Base-by-base conservation (phyloP, 2,329 filamentous ascomycete species). In the Phoma sp. region DNA sequence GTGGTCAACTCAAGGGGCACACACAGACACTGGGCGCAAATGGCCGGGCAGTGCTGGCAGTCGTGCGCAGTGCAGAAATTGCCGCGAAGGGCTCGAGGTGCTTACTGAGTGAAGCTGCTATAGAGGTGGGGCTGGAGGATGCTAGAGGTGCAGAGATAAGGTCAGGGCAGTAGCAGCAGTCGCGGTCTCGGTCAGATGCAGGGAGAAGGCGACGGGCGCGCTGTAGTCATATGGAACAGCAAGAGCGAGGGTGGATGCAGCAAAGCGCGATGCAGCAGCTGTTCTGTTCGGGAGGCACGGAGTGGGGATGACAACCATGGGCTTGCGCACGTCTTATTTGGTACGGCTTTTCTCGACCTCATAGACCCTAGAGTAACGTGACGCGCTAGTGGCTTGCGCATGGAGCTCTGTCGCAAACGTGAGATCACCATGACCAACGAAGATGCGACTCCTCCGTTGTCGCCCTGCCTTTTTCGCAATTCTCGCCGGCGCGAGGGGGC, bases 191-290 rank as follows among this genome's bases (percentile, higher is more conserved):
- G 27, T 32, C 51, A 49, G 52, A 44, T 10, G 14, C 9, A 10
- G 14, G 40, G 25, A 43, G 33, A 39, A 23, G 40, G 45, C 52
- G 53, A 42, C 52, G 47, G 49, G 49, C 35, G 49, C 58, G 39
- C 46, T 39, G 57, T 49, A 53, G 59, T 48, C 50, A 54, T 52
- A 52, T 50, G 48, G 48, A 13, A 42, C n/a, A 22, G 40, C 58
- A 61, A 58, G 58, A 55, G 57, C 30, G 47, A 43, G 22, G 55
- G 56, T 44, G 51, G 47, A 42, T 53, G 40, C 42, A 57, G 52
- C 39, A 52, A 57, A 53, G 47, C 47, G 60, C 54, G 32, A 46
- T 55, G 55, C 52, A 62, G 58, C 61, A 65, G 52, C 46, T 54
- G 57, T 61, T 62, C 46, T 54, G 57, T 61, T 62, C 58, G 57